Base-by-base conservation (phyloP, 192 early-diverging fungal species). In the Entophlyctis luteolus region DNA sequence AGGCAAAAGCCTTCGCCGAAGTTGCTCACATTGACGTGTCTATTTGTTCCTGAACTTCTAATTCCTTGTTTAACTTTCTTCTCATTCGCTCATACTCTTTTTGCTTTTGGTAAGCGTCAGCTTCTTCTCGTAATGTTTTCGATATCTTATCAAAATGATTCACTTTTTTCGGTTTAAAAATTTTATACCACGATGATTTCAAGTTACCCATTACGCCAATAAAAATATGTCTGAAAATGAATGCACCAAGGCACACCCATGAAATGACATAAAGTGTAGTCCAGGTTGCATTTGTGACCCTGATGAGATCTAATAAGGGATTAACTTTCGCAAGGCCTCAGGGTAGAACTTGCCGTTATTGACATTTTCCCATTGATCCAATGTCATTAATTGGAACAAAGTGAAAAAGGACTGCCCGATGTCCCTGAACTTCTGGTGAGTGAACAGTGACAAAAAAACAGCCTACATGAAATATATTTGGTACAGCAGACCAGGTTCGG, bases 151-250 rank as follows among this genome's bases (percentile, higher is more conserved):
- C 68, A 29, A 81, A 81, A 48, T 78, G 80, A 65, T 74, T 75
- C 1, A 81, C 70, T 70, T 28, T 27, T 29, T 35, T 33, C 53
- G n/a, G n/a, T n/a, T n/a, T n/a, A n/a, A n/a, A n/a, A n/a, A n/a
- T n/a, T n/a, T n/a, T n/a, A n/a, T n/a, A n/a, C n/a, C n/a, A n/a
- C n/a, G n/a, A n/a, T n/a, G n/a, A n/a, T n/a, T n/a, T n/a, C n/a
- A n/a, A n/a, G n/a, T 45, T 45, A 70, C 68, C 74, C 77, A 81
- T 76, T 28, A 81, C 77, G 47, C 79, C 79, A 23, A 81, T 69
- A 62, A 81, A 79, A 23, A 81, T 67, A 54, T 81, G 79, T 53
- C 75, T 48, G 38, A 81, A 81, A 36, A 81, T 76, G 42, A 81
- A 81, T 1, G 77, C 76, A 34, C 79, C 79, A 31, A 81, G 55